Evolutionary conservation across 2,329 filamentous ascomycete genomes (phyloP).

Genomic region (Thielaviopsis cerberus): DNA sequence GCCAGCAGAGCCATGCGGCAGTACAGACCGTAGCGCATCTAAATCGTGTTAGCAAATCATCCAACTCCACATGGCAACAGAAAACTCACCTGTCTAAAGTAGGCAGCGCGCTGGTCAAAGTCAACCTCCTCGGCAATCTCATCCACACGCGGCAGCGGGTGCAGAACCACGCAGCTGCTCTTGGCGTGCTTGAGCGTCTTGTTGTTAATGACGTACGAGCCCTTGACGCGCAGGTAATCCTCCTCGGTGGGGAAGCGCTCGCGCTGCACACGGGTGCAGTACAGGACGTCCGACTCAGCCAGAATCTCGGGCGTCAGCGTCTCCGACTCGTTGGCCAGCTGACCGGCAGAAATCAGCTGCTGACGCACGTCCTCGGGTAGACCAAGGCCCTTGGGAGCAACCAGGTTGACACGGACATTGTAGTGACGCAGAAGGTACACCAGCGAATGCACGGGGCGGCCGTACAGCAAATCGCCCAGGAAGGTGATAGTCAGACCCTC

Average conservation of each 20-base stretch:
- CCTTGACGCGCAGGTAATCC: conserved; percentile 75
- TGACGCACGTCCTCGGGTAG: conserved; percentile 60
- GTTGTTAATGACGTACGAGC: conserved; percentile 79
- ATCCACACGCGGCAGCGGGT: conserved; percentile 81
- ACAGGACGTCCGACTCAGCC: conserved; percentile 73
- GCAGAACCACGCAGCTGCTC: conserved; percentile 82
- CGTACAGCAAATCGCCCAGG: conserved; percentile 79
- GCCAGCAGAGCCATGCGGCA: conserved; percentile 94
- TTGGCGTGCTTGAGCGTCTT: conserved; percentile 79
- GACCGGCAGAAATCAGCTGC: conserved; percentile 51
- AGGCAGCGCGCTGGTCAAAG: conserved; percentile 88
- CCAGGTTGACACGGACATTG: conserved; percentile 82
- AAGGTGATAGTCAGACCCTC: conserved; percentile 94
- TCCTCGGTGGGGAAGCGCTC: conserved; percentile 72
- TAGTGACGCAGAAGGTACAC: conserved; percentile 90
- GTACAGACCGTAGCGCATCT: conserved; percentile 98
- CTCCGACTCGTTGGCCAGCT: conserved; percentile 58
- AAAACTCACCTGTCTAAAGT: conserved; percentile 85
- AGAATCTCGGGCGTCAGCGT: conserved; percentile 74
- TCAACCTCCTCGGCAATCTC: conserved; percentile 94
- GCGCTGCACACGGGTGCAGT: conserved; percentile 92
- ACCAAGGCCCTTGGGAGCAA: conserved; percentile 59
- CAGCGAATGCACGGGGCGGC: conserved; percentile 85
- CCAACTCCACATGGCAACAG: background rate
- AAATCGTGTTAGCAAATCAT: background rate